Evolutionary conservation across 306 rosid species (phyloP).

Genomic region (Trifolium fragiferum): DNA sequence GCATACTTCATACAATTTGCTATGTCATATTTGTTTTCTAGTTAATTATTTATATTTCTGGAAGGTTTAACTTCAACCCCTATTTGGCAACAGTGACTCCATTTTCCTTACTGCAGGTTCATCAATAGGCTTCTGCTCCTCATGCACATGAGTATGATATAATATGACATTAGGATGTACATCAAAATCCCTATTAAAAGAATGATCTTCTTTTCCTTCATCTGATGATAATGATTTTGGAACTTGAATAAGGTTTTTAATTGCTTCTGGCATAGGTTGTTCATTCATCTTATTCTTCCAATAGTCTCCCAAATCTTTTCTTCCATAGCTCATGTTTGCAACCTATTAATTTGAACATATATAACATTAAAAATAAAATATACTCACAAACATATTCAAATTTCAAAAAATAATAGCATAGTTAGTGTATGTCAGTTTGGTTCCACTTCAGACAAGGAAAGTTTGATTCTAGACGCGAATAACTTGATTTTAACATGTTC

Average conservation of each 20-base stretch:
- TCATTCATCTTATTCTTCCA: slow-evolving; percentile 68
- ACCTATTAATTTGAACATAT: slow-evolving; percentile 39
- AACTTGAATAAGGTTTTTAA: slow-evolving; percentile 49
- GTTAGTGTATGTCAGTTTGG: not conserved
- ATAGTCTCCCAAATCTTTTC: slow-evolving; percentile 58
- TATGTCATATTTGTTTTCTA: too few species aligned
- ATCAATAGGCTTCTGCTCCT: not conserved
- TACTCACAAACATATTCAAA: not conserved
- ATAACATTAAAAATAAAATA: not conserved
- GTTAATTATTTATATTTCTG: not conserved
- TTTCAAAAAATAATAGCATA: not conserved
- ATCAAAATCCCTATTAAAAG: slow-evolving; percentile 55
- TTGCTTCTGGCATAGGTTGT: slow-evolving; percentile 68
- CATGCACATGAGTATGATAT: slow-evolving; percentile 51
- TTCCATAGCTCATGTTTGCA: slow-evolving; percentile 46
- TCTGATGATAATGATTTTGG: slow-evolving; percentile 35
- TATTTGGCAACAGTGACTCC: not conserved
- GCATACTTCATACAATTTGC: too few species aligned
- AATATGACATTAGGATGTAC: slow-evolving; percentile 50
- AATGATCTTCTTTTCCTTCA: slow-evolving; percentile 23
- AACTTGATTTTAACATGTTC: too few species aligned
- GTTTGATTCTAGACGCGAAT: too few species aligned
- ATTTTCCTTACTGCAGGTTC: not conserved
- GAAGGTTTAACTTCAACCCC: not conserved
- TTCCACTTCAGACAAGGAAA: not conserved